Percentiles rank a stretch among this genome's conserved stretches.
Evolutionary conservation across 2,329 filamentous ascomycete genomes (phyloP).

Genomic region (Fusarium solani-melongenae): DNA sequence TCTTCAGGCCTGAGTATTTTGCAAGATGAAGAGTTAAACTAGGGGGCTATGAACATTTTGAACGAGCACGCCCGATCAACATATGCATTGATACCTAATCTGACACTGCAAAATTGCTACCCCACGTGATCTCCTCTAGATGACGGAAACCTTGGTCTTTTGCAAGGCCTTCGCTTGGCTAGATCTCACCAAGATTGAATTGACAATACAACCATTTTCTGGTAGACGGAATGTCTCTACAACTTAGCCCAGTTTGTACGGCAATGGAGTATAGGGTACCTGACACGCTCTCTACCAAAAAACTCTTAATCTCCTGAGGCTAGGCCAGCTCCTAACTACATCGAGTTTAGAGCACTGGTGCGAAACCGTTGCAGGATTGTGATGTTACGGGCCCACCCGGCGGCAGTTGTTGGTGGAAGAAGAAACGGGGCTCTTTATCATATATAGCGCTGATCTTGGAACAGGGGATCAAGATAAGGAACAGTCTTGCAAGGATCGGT

Average conservation of each 20-base stretch:
- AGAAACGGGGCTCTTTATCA: no score
- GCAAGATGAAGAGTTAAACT: no score
- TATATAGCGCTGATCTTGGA: not conserved
- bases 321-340: not conserved
- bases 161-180: not conserved
- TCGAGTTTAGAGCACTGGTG: not conserved
- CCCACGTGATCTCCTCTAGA: not conserved
- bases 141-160: not conserved
- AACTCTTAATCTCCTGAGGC: no score
- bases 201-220: not conserved
- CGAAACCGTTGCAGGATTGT: not conserved
- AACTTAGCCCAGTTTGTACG: no score
- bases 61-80: no score
- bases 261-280: not conserved
- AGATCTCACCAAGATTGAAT: not conserved
- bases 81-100: no score
- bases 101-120: not conserved
- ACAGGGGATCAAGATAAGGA: not conserved
- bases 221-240: not conserved
- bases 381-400: not conserved
- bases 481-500: not conserved
- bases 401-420: no score
- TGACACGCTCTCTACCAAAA: not conserved
- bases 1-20: no score
- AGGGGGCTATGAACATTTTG: no score